Conservation (phyloP, 2,329 filamentous ascomycete species). For the Didymellaceae sp. region DNA sequence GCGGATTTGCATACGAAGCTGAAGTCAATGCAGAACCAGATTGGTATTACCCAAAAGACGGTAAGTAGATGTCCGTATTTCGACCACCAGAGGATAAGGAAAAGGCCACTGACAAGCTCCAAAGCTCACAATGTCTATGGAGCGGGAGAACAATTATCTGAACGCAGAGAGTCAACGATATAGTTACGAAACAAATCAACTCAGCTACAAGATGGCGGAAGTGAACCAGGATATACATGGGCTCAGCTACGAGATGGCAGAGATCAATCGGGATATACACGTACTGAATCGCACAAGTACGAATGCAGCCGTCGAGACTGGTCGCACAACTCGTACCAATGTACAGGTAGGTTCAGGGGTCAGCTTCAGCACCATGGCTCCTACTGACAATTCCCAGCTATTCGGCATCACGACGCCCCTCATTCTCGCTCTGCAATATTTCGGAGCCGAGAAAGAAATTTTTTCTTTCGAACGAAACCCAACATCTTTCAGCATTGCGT, state of each 20-base stretch:
- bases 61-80: too few species aligned
- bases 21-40: too few species aligned
- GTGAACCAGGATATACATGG: too few species aligned
- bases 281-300: neutral
- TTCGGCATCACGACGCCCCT: conserved; percentile 16
- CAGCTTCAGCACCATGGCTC: neutral
- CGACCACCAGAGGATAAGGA: too few species aligned
- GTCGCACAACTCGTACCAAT: neutral
- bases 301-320: neutral
- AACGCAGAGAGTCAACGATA: too few species aligned
- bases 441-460: conserved; percentile 16
- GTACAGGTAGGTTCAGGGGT: neutral
- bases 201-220: neutral
- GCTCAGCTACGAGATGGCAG: neutral
- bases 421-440: conserved; percentile 19
- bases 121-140: too few species aligned
- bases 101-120: too few species aligned
- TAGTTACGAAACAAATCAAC: too few species aligned
- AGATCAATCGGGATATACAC: too few species aligned
- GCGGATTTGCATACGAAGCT: too few species aligned
- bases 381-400: neutral
- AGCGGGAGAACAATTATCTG: too few species aligned
- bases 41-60: too few species aligned
- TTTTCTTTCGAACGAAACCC: conserved; percentile 17
- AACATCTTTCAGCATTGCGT: conserved; percentile 9